These are phyloP conservation scores for Cryphonectria carpinicola DNA, from an alignment of 2,329 filamentous ascomycete species.

Conservation along the genomic window DNA sequence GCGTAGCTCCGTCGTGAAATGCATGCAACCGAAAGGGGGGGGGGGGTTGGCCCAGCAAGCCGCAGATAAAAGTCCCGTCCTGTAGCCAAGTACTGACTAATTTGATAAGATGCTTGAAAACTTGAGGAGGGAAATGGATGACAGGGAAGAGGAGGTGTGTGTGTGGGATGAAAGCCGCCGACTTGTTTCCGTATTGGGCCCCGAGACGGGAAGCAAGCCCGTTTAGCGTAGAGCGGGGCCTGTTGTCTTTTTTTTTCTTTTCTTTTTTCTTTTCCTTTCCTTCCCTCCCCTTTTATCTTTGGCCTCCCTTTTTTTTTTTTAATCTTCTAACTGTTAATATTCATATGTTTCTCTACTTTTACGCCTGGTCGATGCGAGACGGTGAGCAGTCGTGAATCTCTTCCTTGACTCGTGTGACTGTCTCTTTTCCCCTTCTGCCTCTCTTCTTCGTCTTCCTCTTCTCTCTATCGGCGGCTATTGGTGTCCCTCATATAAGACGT, in stretches of 20 bases:
- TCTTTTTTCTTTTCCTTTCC: too few relatives aligned
- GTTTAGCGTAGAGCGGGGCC: conserved; percentile 4
- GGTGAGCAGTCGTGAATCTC: background rate
- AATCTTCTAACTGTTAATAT: background rate
- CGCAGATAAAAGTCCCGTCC: background rate
- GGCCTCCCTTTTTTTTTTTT: background rate
- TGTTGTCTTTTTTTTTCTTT: too few relatives aligned
- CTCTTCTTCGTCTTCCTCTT: background rate
- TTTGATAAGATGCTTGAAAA: too few relatives aligned
- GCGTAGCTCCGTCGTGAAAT: too few relatives aligned
- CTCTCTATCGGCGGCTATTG: too few relatives aligned
- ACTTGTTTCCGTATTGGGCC: conserved; percentile 4
- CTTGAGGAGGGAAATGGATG: too few relatives aligned
- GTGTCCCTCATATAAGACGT: too few relatives aligned
- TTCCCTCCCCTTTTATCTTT: background rate
- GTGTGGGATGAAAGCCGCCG: background rate
- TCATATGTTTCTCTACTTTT: background rate
- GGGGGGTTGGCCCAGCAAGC: background rate
- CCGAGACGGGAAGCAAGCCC: background rate
- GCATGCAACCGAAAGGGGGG: background rate
- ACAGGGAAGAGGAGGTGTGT: too few relatives aligned
- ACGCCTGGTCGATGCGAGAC: background rate
- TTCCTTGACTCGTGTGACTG: background rate
- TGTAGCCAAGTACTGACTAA: background rate
- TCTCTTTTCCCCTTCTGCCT: background rate